phyloP scores from a whole-genome alignment of 805 yeast species.

The Ascoidea tarda region DNA sequence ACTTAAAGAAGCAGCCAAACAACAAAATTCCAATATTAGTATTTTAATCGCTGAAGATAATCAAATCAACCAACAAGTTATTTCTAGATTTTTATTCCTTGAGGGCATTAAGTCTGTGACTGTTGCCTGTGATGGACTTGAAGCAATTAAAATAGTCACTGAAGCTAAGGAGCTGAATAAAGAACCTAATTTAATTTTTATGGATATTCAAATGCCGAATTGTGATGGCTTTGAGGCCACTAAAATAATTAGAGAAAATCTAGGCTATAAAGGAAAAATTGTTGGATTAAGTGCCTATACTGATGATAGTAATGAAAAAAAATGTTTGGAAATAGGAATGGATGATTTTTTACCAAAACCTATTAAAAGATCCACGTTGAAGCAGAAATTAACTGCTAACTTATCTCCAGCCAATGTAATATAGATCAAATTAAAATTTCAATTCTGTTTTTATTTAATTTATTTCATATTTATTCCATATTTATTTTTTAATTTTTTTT shows the following conservation, averaged over 20 bases:
- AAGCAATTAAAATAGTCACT: slow-evolving; percentile 61
- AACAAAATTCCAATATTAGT: slow-evolving; percentile 14
- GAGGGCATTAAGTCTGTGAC: slow-evolving; percentile 67
- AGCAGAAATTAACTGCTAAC: slow-evolving; percentile 26
- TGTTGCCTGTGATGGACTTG: slow-evolving; percentile 83
- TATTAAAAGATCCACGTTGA: slow-evolving; percentile 53
- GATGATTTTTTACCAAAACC: slow-evolving; percentile 85
- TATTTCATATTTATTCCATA: too few species aligned
- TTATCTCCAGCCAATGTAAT: too few species aligned
- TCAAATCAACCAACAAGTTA: slow-evolving; percentile 86
- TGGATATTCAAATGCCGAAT: slow-evolving; percentile 98
- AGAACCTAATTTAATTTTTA: slow-evolving; percentile 62
- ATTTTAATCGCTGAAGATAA: slow-evolving; percentile 92
- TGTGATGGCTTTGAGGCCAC: slow-evolving; percentile 86
- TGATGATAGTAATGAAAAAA: slow-evolving; percentile 78
- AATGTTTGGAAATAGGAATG: slow-evolving; percentile 86
- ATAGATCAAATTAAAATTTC: too few species aligned
- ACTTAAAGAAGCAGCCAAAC: slow-evolving; percentile 1
- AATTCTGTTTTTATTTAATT: too few species aligned
- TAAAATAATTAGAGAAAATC: slow-evolving; percentile 46
- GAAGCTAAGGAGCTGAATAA: slow-evolving; percentile 22
- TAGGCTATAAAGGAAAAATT: slow-evolving; percentile 56
- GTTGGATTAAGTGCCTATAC: slow-evolving; percentile 95
- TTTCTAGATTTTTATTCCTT: slow-evolving; percentile 70
- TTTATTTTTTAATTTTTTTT: too few species aligned